Base-by-base conservation (phyloP, 2,329 filamentous ascomycete species). In the Paracamarosporium sp. region DNA sequence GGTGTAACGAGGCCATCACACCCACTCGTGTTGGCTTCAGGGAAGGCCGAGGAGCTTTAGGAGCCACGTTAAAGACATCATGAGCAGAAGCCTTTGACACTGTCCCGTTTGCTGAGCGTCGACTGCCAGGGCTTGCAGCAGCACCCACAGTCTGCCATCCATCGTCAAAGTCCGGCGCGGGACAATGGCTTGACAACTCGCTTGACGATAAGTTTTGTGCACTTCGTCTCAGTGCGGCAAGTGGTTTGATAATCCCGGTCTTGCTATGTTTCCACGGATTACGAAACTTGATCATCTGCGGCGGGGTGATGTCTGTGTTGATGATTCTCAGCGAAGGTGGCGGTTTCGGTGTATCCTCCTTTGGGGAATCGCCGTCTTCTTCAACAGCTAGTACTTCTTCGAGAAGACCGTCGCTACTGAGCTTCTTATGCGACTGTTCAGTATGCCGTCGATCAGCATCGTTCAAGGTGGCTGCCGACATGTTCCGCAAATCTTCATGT, bases 401-500 rank as follows among this genome's bases (percentile, higher is more conserved):
- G 15, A 68, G 56, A 20, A 61, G 56, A 17, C 65, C 66, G 13
- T 68, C 53, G 30, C 62, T 59, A 28, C 25, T 60, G 17, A 70
- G 38, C 33, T 63, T 64, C 38, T 35, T 65, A 36, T 70, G 61
- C 13, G 53, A 50, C 9, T 54, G 56, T 25, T 64, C 46, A n/a
- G 70, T 61, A 53, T 71, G 67, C 15, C 68, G 59, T 22, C 44
- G 59, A 51, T 71, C 67, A 22, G 36, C 25, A 31, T 51, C 35
- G 5, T 41, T 40, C 15, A 31, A 30, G 11, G 28, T 50, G 3
- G 12, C 3, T 46, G 54, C n/a, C 30, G 30, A 20, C 2, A 30
- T 17, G 28, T 9, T 9, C 4, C 24, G 30, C 15, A 41, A 13
- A 13, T 41, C 8, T 4, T 51, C 12, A 4, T 43, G 35, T 12